Evolutionary conservation across 176 grass and related monocot genomes (phyloP).

Genomic region (Tillandsia fasciculata): DNA sequence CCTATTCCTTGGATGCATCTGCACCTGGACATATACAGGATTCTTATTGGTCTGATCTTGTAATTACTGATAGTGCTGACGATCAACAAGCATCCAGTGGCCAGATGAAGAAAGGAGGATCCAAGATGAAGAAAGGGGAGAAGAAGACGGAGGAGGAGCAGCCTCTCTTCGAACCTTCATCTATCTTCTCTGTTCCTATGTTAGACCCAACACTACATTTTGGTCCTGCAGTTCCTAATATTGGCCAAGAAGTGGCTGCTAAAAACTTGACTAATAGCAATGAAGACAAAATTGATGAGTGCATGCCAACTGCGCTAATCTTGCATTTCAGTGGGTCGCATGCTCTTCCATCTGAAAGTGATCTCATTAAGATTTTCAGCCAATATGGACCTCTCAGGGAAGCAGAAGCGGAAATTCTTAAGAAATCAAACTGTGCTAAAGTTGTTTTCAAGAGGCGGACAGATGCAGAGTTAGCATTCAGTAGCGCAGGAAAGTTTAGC

Average conservation of each 20-base stretch:
- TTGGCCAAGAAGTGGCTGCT: slow-evolving; percentile 13
- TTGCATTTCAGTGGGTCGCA: slow-evolving; percentile 36
- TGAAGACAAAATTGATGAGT: slow-evolving; percentile 22
- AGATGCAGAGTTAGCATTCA: slow-evolving; percentile 42
- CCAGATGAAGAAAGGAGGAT: slow-evolving; percentile 38
- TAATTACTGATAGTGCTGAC: slow-evolving; percentile 53
- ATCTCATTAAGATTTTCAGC: slow-evolving; percentile 49
- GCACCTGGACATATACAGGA: slow-evolving; percentile 59
- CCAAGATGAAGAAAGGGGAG: slow-evolving; percentile 32
- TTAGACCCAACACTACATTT: background rate
- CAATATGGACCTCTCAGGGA: slow-evolving; percentile 40
- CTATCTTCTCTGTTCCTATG: background rate
- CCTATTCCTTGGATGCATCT: slow-evolving; percentile 38
- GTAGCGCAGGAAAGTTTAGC: slow-evolving; percentile 38
- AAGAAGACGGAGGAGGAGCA: slow-evolving; percentile 27
- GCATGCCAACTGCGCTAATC: slow-evolving; percentile 26
- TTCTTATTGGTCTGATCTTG: slow-evolving; percentile 91
- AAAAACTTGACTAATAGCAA: slow-evolving; percentile 4
- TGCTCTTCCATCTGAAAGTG: slow-evolving; percentile 42
- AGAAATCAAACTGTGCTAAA: slow-evolving; percentile 33
- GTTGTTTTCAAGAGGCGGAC: slow-evolving; percentile 38
- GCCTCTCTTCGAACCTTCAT: slow-evolving; percentile 2
- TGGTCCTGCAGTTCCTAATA: slow-evolving; percentile 6
- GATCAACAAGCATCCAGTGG: slow-evolving; percentile 38
- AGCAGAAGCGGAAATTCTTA: slow-evolving; percentile 36